Evolutionary conservation across 345 rosid genomes (phyloP), one percentile per base, ranked within the genome.

Genomic region (Crucihimalaya himalaica): DNA sequence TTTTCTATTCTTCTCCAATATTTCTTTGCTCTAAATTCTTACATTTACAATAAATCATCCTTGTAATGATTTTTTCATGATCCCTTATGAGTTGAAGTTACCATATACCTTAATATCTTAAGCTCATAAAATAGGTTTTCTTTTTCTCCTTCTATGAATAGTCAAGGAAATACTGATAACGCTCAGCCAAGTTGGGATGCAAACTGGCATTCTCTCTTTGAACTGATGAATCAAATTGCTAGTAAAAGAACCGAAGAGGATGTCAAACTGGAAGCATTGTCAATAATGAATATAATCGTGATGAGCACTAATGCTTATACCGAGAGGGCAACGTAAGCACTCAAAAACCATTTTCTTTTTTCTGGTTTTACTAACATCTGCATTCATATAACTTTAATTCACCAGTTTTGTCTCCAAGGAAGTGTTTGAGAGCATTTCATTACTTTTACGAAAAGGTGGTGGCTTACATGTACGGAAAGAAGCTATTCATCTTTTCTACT

Each of bases 211-310:
- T 82, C 83, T 70, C 73, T 89, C 12, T 86, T 87, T 84, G 71
- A 79, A 55, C 65, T 82, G 69, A 80, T 92, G 86, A 78, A 32
- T 74, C 80, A 73, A 78, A 80, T 86, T 59, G 80, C 82, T 32
- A 60, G 74, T 78, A 84, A 57, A 56, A 78, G 81, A 74, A 76
- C 76, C 32, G 88, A 95, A 71, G 88, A 81, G 74, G 13, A 34
- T 74, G 78, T 81, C 46, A 88, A 86, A 73, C 65, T 84, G 56
- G 97, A 87, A 82, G 97, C 96, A 55, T 72, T 86, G 51, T 85
- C 89, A 16, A 83, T 86, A 77, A 88, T 95, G 97, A 95, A 86
- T 82, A 66, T 83, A 79, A 80, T 95, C 71, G 54, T 88, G 68
- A 75, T 82, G 88, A 81, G 86, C 69, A 82, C 81, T 66, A 74